Base-by-base conservation (phyloP, 768 basidiomycete species). In the Mycena floridula region DNA sequence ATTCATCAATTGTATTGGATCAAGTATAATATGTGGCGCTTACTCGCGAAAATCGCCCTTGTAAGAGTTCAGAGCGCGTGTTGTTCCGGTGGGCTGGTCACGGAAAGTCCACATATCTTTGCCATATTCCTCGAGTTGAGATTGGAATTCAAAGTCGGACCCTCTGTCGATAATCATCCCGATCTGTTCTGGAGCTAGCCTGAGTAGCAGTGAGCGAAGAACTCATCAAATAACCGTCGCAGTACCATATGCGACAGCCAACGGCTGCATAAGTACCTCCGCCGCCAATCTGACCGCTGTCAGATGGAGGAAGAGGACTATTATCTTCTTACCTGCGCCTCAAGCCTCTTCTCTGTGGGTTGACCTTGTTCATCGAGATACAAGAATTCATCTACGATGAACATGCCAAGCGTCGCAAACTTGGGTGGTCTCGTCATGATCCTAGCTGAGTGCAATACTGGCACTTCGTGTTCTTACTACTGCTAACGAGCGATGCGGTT, bases 111-210 rank as follows among this genome's bases (percentile, higher is more conserved):
- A 94, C 76, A 90, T 85, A 38, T 81, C 78, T 25, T 62, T 37
- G 1, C 91, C 91, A 58, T 83, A 90, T 8, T 64, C 55, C 27
- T 77, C 61, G 3, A 92, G 70, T 41, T 65, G 65, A 15, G 65
- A 52, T 56, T 82, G 72, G 23, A 89, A 74, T 18, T 67, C 51
- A 11, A 91, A 93, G 59, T 94, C 90, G 40, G 65, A 43, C 7
- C 93, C 91, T 59, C 70, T 73, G 64, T 95, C 91, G 36, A 96
- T 65, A 43, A 95, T 75, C 89, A 92, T 91, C 15, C 88, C 88
- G 25, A 93, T 59, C 42, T 70, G 57, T 22, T 70, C 54, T 1
- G 87, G 59, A 0, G 81, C 70, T 18, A 92, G 68, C 89, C 88
- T 89, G 56, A 5, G 18, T 25, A 35, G 22, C 36, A 25, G 4